phyloP scores from a whole-genome alignment of 192 early-diverging fungal species.

The Kickxella alabastrina region DNA sequence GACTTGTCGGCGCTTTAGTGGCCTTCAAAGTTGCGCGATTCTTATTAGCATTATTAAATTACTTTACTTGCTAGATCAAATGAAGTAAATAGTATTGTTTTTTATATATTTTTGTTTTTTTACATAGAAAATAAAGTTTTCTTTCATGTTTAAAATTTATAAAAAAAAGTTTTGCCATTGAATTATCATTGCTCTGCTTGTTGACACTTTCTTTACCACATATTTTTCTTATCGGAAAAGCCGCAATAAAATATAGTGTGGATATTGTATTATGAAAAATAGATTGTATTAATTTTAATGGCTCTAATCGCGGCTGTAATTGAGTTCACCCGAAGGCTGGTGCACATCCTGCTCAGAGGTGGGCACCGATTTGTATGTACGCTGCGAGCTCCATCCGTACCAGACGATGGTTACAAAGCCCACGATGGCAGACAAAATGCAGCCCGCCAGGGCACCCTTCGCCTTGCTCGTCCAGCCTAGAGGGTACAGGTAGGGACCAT shows the following conservation, averaged over 20 bases:
- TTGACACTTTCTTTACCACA: too few relatives aligned
- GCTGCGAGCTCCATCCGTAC: constrained; percentile 55
- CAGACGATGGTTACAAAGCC: constrained; percentile 74
- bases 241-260: neutral
- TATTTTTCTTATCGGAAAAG: too few relatives aligned
- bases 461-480: constrained; percentile 64
- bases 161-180: neutral
- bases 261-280: neutral
- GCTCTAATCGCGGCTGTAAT: too few relatives aligned
- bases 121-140: neutral
- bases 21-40: constrained; percentile 4
- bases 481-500: constrained; percentile 54
- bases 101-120: neutral
- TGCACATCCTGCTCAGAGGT: constrained; percentile 1
- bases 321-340: too few relatives aligned
- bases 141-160: too few relatives aligned
- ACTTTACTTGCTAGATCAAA: neutral
- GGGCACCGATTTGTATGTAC: constrained; percentile 10
- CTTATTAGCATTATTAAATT: neutral
- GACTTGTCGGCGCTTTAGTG: constrained; percentile 1
- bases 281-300: too few relatives aligned
- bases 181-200: neutral
- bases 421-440: constrained; percentile 66
- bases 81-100: neutral
- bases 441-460: constrained; percentile 66